These are phyloP conservation scores for Vachellia collinsii DNA, from an alignment of 306 rosid genomes.

Conservation along the genomic window DNA sequence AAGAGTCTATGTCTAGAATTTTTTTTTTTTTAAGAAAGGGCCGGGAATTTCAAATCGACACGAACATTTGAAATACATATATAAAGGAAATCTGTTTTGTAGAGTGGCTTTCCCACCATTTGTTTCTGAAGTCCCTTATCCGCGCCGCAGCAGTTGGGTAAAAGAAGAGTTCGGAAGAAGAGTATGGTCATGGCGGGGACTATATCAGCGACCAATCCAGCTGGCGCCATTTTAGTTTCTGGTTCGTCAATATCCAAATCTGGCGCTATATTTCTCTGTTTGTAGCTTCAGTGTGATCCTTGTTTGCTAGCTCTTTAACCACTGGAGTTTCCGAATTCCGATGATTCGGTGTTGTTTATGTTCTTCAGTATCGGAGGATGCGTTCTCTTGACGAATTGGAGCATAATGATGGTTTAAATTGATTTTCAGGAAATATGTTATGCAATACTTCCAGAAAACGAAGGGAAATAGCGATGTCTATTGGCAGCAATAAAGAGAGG, in stretches of 20 bases:
- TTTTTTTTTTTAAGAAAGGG: background rate
- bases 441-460: slow-evolving; percentile 23
- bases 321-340: background rate
- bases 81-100: background rate
- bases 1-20: too few species aligned
- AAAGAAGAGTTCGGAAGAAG: background rate
- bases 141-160: slow-evolving; percentile 13
- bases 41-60: background rate
- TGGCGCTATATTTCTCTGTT: slow-evolving; percentile 40
- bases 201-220: slow-evolving; percentile 29
- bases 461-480: slow-evolving; percentile 48
- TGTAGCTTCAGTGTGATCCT: background rate
- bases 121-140: slow-evolving; percentile 37
- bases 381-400: background rate
- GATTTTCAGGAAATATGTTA: slow-evolving; percentile 38
- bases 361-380: background rate
- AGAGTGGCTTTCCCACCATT: slow-evolving; percentile 21
- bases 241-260: slow-evolving; percentile 26
- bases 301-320: background rate
- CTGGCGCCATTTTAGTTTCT: slow-evolving; percentile 35
- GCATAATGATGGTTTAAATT: slow-evolving; percentile 11
- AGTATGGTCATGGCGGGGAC: slow-evolving; percentile 55
- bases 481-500: slow-evolving; percentile 32
- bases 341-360: background rate
- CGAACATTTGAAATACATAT: background rate